A percentile compares a stretch with the other conserved stretches of the same genome.
Evolutionary conservation across 2,329 filamentous ascomycete genomes (phyloP).

Genomic region (Stagonosporopsis vannaccii): DNA sequence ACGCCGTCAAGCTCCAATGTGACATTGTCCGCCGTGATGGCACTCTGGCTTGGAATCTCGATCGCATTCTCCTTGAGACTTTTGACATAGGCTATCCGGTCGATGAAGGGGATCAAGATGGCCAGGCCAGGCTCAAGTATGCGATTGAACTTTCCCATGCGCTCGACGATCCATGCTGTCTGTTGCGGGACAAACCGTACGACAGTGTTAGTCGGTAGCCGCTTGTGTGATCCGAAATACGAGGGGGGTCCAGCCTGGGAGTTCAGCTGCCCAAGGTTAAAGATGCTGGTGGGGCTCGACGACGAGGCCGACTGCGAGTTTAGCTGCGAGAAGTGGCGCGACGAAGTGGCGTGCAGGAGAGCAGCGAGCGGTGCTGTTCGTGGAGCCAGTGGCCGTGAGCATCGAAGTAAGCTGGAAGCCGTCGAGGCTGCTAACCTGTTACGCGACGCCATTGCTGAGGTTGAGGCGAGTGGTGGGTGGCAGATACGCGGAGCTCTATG

Average conservation of each 20-base stretch:
- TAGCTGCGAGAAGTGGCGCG: constrained; percentile 44
- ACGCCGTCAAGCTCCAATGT: constrained; percentile 96
- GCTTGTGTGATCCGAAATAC: constrained; percentile 75
- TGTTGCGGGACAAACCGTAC: constrained; percentile 99
- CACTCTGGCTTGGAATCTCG: constrained; percentile 96
- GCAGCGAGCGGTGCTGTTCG: constrained; percentile 31
- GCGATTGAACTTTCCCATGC: constrained; percentile 96
- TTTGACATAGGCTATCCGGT: constrained; percentile 97
- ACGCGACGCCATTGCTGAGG: constrained; percentile 44
- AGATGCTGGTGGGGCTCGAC: constrained; percentile 38
- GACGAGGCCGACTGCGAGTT: constrained; percentile 35
- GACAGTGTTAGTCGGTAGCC: constrained; percentile 89
- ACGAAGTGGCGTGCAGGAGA: constrained; percentile 23
- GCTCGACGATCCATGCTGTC: constrained; percentile 99
- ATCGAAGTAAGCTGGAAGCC: constrained; percentile 36
- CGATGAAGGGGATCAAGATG: constrained; percentile 86
- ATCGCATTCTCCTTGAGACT: constrained; percentile 95
- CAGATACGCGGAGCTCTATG: constrained; percentile 29
- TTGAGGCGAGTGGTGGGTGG: constrained; percentile 30
- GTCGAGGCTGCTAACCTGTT: constrained; percentile 43
- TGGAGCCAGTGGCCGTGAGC: constrained; percentile 28
- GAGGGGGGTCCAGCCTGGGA: constrained; percentile 62
- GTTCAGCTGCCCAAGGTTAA: constrained; percentile 36
- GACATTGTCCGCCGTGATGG: constrained; percentile 98
- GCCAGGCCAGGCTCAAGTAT: constrained; percentile 93